Evolutionary conservation across 2,329 filamentous ascomycete genomes (phyloP).

Genomic region (Ustulina deusta): DNA sequence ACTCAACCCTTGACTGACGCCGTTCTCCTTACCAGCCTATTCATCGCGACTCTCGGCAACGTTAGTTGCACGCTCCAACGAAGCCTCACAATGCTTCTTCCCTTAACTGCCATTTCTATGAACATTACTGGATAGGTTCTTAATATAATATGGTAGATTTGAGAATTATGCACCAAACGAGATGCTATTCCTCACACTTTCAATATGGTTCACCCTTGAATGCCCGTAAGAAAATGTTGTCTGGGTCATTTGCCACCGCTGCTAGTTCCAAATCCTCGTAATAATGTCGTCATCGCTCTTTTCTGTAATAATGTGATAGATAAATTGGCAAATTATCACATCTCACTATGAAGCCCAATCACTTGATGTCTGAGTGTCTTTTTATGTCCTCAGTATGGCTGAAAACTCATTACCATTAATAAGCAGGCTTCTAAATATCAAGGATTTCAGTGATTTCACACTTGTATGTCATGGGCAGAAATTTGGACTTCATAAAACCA

Average conservation of each 20-base stretch:
- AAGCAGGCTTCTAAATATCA: conserved; percentile 2
- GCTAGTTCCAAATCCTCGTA: background rate
- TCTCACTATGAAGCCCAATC: background rate
- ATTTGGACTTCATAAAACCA: conserved; percentile 12
- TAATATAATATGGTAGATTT: too few relatives aligned
- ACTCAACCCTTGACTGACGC: too few relatives aligned
- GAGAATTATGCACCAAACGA: background rate
- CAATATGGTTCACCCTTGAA: background rate
- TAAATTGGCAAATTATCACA: background rate
- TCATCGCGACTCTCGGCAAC: too few relatives aligned
- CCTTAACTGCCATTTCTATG: too few relatives aligned
- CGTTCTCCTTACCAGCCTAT: too few relatives aligned
- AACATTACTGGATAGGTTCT: too few relatives aligned
- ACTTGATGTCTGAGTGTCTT: background rate
- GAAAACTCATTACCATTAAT: background rate
- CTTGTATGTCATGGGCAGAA: conserved; percentile 8
- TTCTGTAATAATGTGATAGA: background rate
- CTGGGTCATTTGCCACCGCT: too few relatives aligned
- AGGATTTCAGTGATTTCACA: conserved; percentile 5
- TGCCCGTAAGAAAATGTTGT: background rate
- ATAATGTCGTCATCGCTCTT: conserved; percentile 5
- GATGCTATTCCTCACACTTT: too few relatives aligned
- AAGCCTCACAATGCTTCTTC: too few relatives aligned
- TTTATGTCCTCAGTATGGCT: conserved; percentile 4
- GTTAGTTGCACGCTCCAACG: too few relatives aligned